Evolutionary conservation across 2,329 filamentous ascomycete genomes (phyloP).

Genomic region (Pseudogymnoascus sp.): DNA sequence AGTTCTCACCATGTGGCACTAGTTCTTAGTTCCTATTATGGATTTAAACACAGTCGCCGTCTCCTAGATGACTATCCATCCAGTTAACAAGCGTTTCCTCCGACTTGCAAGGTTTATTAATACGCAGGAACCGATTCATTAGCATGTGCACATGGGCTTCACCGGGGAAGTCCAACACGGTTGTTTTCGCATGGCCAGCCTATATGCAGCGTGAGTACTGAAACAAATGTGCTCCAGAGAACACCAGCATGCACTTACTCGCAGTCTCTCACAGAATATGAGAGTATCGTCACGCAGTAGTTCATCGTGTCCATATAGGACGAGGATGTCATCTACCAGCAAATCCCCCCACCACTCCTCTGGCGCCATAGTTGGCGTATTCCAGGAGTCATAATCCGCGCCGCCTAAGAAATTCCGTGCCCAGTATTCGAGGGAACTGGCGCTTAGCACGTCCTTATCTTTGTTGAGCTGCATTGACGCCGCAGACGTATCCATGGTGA

Average conservation of each 20-base stretch:
- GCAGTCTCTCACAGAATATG: slow-evolving; percentile 36
- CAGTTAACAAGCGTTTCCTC: neutral
- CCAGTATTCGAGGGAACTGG: slow-evolving; percentile 39
- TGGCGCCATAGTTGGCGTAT: slow-evolving; percentile 42
- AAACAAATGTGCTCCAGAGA: neutral
- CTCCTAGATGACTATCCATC: neutral
- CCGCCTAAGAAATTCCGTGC: slow-evolving; percentile 39
- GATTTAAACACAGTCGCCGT: neutral
- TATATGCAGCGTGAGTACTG: neutral
- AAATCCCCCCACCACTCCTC: slow-evolving; percentile 47
- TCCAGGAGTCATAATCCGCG: slow-evolving; percentile 42
- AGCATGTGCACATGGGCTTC: neutral
- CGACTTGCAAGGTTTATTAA: neutral
- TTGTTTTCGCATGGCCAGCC: neutral
- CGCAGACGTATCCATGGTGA: slow-evolving; percentile 41
- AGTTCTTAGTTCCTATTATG: too few relatives aligned
- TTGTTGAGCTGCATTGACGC: slow-evolving; percentile 39
- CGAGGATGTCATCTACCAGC: slow-evolving; percentile 41
- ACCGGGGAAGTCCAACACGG: neutral
- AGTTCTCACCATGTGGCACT: too few relatives aligned
- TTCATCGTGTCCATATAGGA: slow-evolving; percentile 50
- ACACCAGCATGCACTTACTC: neutral
- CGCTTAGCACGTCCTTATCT: slow-evolving; percentile 44
- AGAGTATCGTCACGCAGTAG: slow-evolving; percentile 50
- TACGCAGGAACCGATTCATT: neutral